These are phyloP conservation scores for Sonneratia caseolaris DNA, from an alignment of 345 rosid genomes.

Conservation along the genomic window DNA sequence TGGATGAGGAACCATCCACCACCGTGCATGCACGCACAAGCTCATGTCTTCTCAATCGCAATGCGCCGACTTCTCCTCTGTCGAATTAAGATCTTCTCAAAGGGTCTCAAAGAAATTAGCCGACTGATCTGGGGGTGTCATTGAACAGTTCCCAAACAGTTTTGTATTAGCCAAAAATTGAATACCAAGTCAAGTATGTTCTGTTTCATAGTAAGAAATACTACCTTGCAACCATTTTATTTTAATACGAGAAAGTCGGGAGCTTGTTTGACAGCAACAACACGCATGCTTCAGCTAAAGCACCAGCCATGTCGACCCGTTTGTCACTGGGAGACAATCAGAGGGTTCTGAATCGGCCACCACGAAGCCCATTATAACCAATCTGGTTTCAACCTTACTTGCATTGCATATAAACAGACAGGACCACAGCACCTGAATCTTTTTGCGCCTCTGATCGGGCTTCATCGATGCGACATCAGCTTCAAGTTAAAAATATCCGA, in stretches of 20 bases:
- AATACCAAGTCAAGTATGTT: background rate
- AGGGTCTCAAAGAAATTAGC: too few relatives aligned
- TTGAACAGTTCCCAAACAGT: too few relatives aligned
- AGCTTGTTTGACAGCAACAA: constrained; percentile 83
- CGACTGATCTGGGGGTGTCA: too few relatives aligned
- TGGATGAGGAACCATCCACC: too few relatives aligned
- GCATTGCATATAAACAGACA: constrained; percentile 50
- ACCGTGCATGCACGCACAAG: too few relatives aligned
- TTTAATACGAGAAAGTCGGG: constrained; percentile 78
- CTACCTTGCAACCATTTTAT: constrained; percentile 58
- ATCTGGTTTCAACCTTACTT: constrained; percentile 21
- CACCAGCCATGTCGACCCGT: constrained; percentile 89
- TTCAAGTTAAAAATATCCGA: constrained; percentile 56
- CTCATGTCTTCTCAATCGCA: too few relatives aligned
- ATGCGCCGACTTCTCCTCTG: too few relatives aligned
- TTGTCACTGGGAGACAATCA: constrained; percentile 94
- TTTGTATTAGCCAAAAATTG: background rate
- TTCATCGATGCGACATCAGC: constrained; percentile 73
- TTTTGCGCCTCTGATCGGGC: constrained; percentile 52
- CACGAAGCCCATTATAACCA: constrained; percentile 15
- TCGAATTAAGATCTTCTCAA: too few relatives aligned
- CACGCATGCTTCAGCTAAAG: constrained; percentile 90
- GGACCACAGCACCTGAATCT: constrained; percentile 68
- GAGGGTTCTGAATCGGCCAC: constrained; percentile 87
- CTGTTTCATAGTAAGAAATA: background rate